Conservation (phyloP, 2,329 filamentous ascomycete genomes). For the Cadophora luteo-olivacea region DNA sequence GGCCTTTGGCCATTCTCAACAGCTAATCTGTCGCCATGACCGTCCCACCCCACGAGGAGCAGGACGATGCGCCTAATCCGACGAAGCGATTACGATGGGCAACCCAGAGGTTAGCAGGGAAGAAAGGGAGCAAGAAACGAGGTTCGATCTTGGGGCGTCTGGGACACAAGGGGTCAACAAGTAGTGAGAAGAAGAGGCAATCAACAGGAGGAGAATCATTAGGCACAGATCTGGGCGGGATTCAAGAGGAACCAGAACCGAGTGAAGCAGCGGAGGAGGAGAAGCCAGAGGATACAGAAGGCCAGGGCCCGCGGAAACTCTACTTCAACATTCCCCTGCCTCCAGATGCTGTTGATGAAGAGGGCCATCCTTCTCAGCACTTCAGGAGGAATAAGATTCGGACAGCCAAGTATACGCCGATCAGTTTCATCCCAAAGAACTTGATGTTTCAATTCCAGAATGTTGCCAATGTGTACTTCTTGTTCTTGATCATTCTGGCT, state of each 20-base stretch:
- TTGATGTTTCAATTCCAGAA: conserved; percentile 98
- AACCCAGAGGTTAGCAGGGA: conserved; percentile 83
- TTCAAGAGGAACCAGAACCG: conserved; percentile 39
- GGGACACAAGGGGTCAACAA: conserved; percentile 62
- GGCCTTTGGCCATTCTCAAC: conserved; percentile 35
- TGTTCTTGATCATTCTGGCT: conserved; percentile 92
- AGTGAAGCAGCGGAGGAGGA: conserved; percentile 30
- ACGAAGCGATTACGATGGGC: conserved; percentile 93
- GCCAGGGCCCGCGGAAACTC: conserved; percentile 59
- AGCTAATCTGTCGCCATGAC: conserved; percentile 32
- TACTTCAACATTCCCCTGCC: conserved; percentile 91
- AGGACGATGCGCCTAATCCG: conserved; percentile 57
- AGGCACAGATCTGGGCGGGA: conserved; percentile 44
- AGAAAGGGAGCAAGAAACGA: conserved; percentile 79
- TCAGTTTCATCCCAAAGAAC: conserved; percentile 97
- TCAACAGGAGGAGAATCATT: conserved; percentile 48
- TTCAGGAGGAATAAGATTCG: conserved; percentile 96
- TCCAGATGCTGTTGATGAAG: conserved; percentile 75
- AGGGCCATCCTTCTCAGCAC: conserved; percentile 72
- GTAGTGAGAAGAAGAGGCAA: conserved; percentile 72
- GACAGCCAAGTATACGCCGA: conserved; percentile 94
- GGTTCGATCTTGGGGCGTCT: conserved; percentile 80
- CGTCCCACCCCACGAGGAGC: conserved; percentile 32
- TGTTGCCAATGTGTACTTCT: conserved; percentile 97
- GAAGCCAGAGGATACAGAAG: conserved; percentile 48